phyloP scores from a whole-genome alignment of 345 rosid species.

The Passiflora organensis region DNA sequence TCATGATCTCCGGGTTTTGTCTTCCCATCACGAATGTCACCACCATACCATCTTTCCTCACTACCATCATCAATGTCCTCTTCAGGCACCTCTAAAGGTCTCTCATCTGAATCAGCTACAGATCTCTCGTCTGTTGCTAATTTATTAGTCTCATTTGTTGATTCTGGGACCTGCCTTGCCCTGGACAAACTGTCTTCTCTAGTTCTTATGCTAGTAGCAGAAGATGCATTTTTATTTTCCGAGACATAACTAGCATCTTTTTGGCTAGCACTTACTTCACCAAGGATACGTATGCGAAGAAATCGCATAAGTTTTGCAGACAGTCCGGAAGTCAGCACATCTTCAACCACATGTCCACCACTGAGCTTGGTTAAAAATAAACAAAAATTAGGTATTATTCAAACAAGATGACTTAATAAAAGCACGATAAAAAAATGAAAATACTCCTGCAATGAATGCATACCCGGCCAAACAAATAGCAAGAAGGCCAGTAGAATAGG shows the following conservation, averaged over 20 bases:
- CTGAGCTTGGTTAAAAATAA: conserved; percentile 32
- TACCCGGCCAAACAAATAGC: conserved; percentile 80
- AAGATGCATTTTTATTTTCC: conserved; percentile 47
- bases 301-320: conserved; percentile 88
- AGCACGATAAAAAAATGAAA: neutral
- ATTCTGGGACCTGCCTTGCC: conserved; percentile 57
- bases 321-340: conserved; percentile 88
- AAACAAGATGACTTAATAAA: conserved; percentile 17
- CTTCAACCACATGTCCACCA: conserved; percentile 88
- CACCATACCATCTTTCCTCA: conserved; percentile 41
- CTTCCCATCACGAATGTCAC: conserved; percentile 46
- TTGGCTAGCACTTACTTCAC: conserved; percentile 59
- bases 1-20: conserved; percentile 53
- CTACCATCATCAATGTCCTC: conserved; percentile 49
- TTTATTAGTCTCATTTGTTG: conserved; percentile 39
- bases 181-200: conserved; percentile 80
- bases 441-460: conserved; percentile 5
- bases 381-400: neutral
- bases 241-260: conserved; percentile 51
- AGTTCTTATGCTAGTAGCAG: conserved; percentile 37
- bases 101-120: conserved; percentile 36
- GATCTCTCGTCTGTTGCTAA: conserved; percentile 33
- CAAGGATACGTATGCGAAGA: conserved; percentile 84
- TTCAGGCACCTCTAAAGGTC: conserved; percentile 37
- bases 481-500: conserved; percentile 90